These are phyloP conservation scores for Stachybotrys elegans DNA, from an alignment of 2,329 filamentous ascomycete species.

Conservation along the genomic window DNA sequence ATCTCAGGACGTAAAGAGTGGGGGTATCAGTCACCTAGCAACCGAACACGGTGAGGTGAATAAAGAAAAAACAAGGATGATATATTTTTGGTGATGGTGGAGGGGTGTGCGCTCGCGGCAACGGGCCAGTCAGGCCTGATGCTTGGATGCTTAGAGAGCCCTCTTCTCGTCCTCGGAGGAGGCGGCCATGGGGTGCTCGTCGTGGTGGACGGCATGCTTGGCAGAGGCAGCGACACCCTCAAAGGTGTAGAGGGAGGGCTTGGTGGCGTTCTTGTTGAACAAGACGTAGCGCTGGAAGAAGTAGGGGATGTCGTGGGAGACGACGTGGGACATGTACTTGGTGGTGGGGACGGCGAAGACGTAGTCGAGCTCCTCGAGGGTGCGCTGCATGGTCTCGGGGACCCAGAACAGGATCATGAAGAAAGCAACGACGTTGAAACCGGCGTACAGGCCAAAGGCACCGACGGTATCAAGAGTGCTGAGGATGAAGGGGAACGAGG, in stretches of 20 bases:
- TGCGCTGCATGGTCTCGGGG: conserved; percentile 50
- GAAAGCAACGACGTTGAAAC: conserved; percentile 49
- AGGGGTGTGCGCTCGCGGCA: too few species aligned
- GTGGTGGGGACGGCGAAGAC: conserved; percentile 42
- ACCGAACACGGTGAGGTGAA: too few species aligned
- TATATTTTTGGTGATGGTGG: too few species aligned
- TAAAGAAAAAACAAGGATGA: too few species aligned
- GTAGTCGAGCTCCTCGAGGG: conserved; percentile 45
- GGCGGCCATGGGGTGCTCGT: background rate
- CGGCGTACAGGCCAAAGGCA: conserved; percentile 47
- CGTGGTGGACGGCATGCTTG: background rate
- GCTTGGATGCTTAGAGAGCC: background rate
- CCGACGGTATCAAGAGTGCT: conserved; percentile 25
- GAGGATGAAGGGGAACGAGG: conserved; percentile 48
- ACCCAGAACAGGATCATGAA: conserved; percentile 46
- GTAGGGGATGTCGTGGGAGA: conserved; percentile 25
- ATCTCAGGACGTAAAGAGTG: too few species aligned
- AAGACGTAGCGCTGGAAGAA: conserved; percentile 26
- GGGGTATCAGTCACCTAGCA: too few species aligned
- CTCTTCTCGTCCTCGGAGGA: conserved; percentile 9
- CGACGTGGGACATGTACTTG: conserved; percentile 36
- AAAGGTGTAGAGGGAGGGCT: conserved; percentile 32
- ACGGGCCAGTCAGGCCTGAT: too few species aligned
- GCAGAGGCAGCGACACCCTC: conserved; percentile 17
- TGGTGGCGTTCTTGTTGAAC: conserved; percentile 23